These are phyloP conservation scores for Metschnikowia chrysomelidarum DNA, from an alignment of 805 yeast species.

Conservation along the genomic window DNA sequence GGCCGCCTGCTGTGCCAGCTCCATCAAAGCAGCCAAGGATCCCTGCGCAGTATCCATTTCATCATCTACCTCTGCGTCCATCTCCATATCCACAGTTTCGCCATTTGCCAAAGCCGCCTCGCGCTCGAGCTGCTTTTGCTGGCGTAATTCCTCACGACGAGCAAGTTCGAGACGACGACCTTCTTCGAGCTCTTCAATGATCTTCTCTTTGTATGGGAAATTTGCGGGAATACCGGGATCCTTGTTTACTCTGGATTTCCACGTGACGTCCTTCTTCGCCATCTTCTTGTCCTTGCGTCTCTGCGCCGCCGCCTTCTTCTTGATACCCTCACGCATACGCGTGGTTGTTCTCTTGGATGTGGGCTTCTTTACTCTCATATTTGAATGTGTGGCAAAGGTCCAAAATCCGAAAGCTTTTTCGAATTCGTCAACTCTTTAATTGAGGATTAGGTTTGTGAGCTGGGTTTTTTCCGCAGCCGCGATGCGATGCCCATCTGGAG, in stretches of 20 bases:
- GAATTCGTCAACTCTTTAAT: no score
- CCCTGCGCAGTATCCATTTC: conserved; percentile 40
- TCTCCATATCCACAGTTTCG: conserved; percentile 34
- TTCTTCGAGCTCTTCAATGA: conserved; percentile 70
- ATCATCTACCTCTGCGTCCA: conserved; percentile 39
- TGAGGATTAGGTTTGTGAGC: neutral
- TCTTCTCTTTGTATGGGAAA: conserved; percentile 90
- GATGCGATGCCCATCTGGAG: neutral
- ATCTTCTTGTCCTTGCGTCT: conserved; percentile 77
- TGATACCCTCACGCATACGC: conserved; percentile 93
- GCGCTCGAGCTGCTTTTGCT: conserved; percentile 49
- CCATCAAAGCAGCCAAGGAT: conserved; percentile 80
- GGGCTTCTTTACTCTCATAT: conserved; percentile 54
- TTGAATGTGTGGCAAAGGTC: neutral
- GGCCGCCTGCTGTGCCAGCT: conserved; percentile 89
- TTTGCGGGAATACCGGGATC: conserved; percentile 95
- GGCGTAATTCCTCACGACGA: conserved; percentile 49
- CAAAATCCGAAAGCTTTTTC: conserved; percentile 1
- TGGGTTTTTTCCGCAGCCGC: conserved; percentile 1
- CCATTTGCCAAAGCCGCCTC: conserved; percentile 39
- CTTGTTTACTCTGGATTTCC: conserved; percentile 82
- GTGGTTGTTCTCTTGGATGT: conserved; percentile 89
- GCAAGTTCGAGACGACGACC: conserved; percentile 55
- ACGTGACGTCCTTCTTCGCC: conserved; percentile 87
- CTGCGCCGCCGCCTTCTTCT: conserved; percentile 93